Conservation (phyloP, 805 yeast genomes). For the Nakazawaea populi region DNA sequence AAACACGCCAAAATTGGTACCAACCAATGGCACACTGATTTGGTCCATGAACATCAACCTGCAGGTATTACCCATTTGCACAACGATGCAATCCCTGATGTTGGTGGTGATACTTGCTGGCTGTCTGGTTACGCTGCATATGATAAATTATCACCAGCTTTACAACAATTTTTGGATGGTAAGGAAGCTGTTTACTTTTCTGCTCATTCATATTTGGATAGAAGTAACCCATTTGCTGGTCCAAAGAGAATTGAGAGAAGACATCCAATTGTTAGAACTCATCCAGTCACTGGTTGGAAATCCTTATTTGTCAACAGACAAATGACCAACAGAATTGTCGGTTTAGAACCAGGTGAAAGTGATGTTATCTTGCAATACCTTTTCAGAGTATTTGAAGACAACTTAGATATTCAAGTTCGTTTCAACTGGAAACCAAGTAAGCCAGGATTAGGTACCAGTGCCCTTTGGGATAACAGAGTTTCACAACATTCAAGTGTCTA, state of each 20-base stretch:
- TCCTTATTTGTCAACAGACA: slow-evolving; percentile 47
- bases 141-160: slow-evolving; percentile 47
- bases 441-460: slow-evolving; percentile 36
- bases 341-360: slow-evolving; percentile 45
- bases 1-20: slow-evolving; percentile 18
- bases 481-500: slow-evolving; percentile 39
- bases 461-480: slow-evolving; percentile 45
- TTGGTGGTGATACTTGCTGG: slow-evolving; percentile 57
- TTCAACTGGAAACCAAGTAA: slow-evolving; percentile 42
- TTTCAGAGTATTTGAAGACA: slow-evolving; percentile 39
- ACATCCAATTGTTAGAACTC: slow-evolving; percentile 59
- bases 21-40: slow-evolving; percentile 44
- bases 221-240: slow-evolving; percentile 40
- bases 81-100: slow-evolving; percentile 40
- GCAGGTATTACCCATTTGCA: slow-evolving; percentile 52
- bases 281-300: slow-evolving; percentile 63
- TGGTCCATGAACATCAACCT: slow-evolving; percentile 51
- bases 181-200: slow-evolving; percentile 39
- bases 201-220: slow-evolving; percentile 32
- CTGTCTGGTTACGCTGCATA: slow-evolving; percentile 53
- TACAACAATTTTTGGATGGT: slow-evolving; percentile 46
- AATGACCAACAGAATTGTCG: slow-evolving; percentile 46
- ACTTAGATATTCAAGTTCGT: slow-evolving; percentile 51
- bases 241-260: slow-evolving; percentile 44
- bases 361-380: slow-evolving; percentile 41